Conservation (phyloP, 768 basidiomycete genomes). For the Auriscalpium orientale region DNA sequence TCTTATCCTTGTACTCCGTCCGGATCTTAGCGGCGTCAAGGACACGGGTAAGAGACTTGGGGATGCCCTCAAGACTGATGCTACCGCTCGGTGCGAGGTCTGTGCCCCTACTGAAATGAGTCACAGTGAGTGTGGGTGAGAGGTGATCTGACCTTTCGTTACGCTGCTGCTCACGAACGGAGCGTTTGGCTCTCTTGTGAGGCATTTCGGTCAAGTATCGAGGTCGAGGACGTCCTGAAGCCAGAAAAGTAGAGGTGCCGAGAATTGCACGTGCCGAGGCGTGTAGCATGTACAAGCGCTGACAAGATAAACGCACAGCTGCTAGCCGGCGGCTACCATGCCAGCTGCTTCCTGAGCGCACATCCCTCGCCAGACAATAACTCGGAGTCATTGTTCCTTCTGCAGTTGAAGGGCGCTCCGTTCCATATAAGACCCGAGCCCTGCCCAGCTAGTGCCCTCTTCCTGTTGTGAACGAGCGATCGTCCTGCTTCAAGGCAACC, state of each 20-base stretch:
- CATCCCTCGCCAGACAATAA: no score
- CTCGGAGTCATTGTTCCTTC: no score
- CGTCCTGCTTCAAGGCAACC: neutral
- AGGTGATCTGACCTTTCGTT: slow-evolving; percentile 18
- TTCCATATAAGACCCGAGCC: no score
- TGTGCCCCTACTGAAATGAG: slow-evolving; percentile 13
- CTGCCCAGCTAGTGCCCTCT: neutral
- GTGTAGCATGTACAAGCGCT: no score
- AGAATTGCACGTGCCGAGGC: no score
- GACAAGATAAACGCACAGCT: no score
- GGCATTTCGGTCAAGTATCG: slow-evolving; percentile 19
- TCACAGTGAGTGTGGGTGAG: neutral
- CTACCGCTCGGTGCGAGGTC: slow-evolving; percentile 16
- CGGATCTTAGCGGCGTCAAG: slow-evolving; percentile 56
- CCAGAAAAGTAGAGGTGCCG: no score
- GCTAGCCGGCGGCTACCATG: no score
- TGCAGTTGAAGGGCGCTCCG: no score
- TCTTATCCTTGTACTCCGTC: slow-evolving; percentile 43
- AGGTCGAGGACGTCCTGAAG: no score
- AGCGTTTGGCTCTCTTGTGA: slow-evolving; percentile 28
- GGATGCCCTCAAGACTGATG: slow-evolving; percentile 48
- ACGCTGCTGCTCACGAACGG: slow-evolving; percentile 22
- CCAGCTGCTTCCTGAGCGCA: no score
- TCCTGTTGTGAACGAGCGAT: neutral
- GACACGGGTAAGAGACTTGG: slow-evolving; percentile 60